Evolutionary conservation across 2,329 filamentous ascomycete genomes (phyloP), one percentile per base, ranked within the genome.

Genomic region (Ceratocystis cacaofunesta): DNA sequence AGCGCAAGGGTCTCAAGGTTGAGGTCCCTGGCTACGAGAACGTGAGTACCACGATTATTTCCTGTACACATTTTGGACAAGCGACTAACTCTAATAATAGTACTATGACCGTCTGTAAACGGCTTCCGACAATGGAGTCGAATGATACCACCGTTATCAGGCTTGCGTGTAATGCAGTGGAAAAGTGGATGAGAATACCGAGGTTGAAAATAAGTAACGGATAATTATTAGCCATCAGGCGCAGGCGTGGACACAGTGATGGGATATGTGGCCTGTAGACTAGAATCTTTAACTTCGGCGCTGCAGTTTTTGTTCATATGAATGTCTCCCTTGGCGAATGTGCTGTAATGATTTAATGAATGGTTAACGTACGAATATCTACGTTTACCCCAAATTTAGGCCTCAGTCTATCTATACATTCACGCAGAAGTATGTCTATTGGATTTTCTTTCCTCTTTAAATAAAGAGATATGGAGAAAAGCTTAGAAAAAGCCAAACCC

Each of bases 1-100:
- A 96, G 87, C 90, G 92, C 81, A 99, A 99, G 90, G 94, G 92
- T 90, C 83, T 99, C 84, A 99, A 99, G 90, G 81, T 88, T 75
- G 85, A 90, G 74, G 89, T 96, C 77, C 92, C 94, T 73, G 89
- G 88, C 77, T 87, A 91, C 82, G 90, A 90, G 77, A 96, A 96
- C 88, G 82, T 96, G 96, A 84, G 65, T 64, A 12, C 15, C 25
- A 10, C 44, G 4, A 41, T 32, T 32, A 2, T 10, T 58, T 63
- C 30, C 32, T 22, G 25, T 25, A 19, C 10, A 15, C 12, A 22
- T 19, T 61, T 41, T 43, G 19, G 19, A 60, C 19, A 32, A 4
- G 0, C 10, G 5, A 44, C 61, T 66, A 66, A 63, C 43, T 55
- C n/a, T 66, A 5, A 30, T 44, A 57, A 55, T 25, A 66, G 64